A percentile compares a stretch with the other conserved stretches of the same genome.
These are phyloP conservation scores for Amanita pallidorosea DNA, from an alignment of 768 basidiomycete genomes.

Conservation along the genomic window DNA sequence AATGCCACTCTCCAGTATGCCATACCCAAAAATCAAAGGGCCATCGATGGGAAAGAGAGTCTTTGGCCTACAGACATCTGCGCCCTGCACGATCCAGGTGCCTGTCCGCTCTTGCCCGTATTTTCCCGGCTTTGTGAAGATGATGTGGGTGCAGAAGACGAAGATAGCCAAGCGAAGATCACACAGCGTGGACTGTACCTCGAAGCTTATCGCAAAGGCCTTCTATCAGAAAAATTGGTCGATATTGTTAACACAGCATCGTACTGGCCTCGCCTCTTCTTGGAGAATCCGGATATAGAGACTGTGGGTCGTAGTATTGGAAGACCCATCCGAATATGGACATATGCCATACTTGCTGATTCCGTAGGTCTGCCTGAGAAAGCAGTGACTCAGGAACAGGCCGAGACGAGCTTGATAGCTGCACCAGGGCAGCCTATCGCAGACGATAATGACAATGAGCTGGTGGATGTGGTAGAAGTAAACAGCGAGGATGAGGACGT, in stretches of 20 bases:
- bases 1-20: slow-evolving; percentile 72
- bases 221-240: slow-evolving; percentile 43
- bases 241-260: slow-evolving; percentile 54
- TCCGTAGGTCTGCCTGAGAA: slow-evolving; percentile 44
- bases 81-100: slow-evolving; percentile 45
- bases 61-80: slow-evolving; percentile 52
- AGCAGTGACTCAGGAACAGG: slow-evolving; percentile 11
- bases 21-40: slow-evolving; percentile 47
- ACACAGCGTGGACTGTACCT: slow-evolving; percentile 42
- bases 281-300: slow-evolving; percentile 71
- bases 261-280: slow-evolving; percentile 62
- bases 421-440: slow-evolving; percentile 11
- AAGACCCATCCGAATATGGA: slow-evolving; percentile 51
- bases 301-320: slow-evolving; percentile 54
- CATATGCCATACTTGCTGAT: slow-evolving; percentile 59
- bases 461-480: slow-evolving; percentile 60
- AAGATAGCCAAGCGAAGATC: slow-evolving; percentile 16
- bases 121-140: slow-evolving; percentile 37
- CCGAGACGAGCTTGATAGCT: not conserved
- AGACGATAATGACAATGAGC: slow-evolving; percentile 42
- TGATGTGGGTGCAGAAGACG: slow-evolving; percentile 14
- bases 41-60: slow-evolving; percentile 21
- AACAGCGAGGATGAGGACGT: slow-evolving; percentile 38
- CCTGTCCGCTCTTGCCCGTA: slow-evolving; percentile 43
- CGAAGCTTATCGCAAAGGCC: slow-evolving; percentile 51